Evolutionary conservation across 2,329 filamentous ascomycete species (phyloP), one percentile per base, ranked within the genome.

Genomic region (Corinectria fuckeliana): DNA sequence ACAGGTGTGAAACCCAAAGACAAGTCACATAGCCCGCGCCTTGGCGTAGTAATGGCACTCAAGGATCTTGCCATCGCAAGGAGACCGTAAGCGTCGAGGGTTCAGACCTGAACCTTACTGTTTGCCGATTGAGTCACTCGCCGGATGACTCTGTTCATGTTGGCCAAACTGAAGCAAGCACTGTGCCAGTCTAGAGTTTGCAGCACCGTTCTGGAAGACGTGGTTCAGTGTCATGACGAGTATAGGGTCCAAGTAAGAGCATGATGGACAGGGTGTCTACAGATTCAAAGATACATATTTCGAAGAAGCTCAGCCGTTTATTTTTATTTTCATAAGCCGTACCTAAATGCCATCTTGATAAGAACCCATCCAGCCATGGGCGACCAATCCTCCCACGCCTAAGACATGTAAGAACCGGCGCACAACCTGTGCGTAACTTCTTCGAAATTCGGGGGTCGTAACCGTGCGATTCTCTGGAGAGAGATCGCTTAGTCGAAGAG

Each of bases 401-500:
- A 57, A 63, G 64, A 70, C 71, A 66, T 71, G 69, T 58, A 66
- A 72, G 68, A 71, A 69, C 65, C 66, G 69, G 64, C 68, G 65
- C 71, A 69, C 68, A 70, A 69, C 66, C 70, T 65, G 67, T 67
- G 65, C 70, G 64, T 66, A 70, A 63, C 66, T 71, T 74, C 73
- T 72, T 67, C 71, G 69, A 72, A 73, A 72, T 70, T 72, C 68
- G 68, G 71, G 66, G 65, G 63, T 76, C 70, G 65, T 75, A 66
- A 71, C 66, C 62, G 59, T 69, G 66, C 69, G 56, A 61, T 58
- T 70, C 63, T 63, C 63, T 65, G 50, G 44, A 57, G 59, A 65
- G 63, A 63, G 67, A 71, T 63, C 74, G 80, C 78, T 88, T 89
- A 89, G 81, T 89, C 87, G 85, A 89, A 89, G 69, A 91, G 88